phyloP scores from a whole-genome alignment of 768 basidiomycete species.

The Boletales sp. region DNA sequence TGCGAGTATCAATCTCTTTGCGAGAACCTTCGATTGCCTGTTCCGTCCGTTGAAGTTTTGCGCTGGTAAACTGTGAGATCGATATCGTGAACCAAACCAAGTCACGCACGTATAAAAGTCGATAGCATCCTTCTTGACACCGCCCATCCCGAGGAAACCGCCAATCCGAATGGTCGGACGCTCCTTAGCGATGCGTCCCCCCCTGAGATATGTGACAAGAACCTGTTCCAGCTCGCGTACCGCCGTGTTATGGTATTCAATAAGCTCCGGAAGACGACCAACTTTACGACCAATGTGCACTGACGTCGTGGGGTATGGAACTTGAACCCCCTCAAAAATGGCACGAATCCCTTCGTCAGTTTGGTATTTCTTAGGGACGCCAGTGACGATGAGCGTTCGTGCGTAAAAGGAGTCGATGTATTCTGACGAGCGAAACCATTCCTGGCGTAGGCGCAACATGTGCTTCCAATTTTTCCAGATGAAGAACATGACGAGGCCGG shows the following conservation, averaged over 20 bases:
- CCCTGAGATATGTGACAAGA: conserved; percentile 87
- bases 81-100: neutral
- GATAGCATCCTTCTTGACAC: conserved; percentile 85
- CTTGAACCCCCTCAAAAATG: conserved; percentile 68
- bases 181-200: conserved; percentile 71
- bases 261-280: conserved; percentile 83
- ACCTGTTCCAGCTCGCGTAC: conserved; percentile 90
- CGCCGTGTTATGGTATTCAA: conserved; percentile 90
- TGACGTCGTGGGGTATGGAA: conserved; percentile 89
- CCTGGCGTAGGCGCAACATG: conserved; percentile 75
- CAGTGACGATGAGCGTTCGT: conserved; percentile 79
- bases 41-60: conserved; percentile 60
- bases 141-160: conserved; percentile 79
- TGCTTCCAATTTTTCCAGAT: conserved; percentile 72
- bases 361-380: conserved; percentile 77
- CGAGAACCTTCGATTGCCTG: conserved; percentile 71
- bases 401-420: conserved; percentile 91
- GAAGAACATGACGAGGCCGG: conserved; percentile 64
- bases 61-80: conserved; percentile 25
- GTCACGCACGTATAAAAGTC: conserved; percentile 82
- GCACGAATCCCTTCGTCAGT: conserved; percentile 79
- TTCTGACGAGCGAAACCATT: conserved; percentile 89
- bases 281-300: conserved; percentile 88
- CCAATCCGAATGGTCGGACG: conserved; percentile 81
- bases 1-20: conserved; percentile 64